A percentile compares a stretch with the other conserved stretches of the same genome.
phyloP scores from a whole-genome alignment of 2,329 filamentous ascomycete genomes.

The Fusarium ambrosium region DNA sequence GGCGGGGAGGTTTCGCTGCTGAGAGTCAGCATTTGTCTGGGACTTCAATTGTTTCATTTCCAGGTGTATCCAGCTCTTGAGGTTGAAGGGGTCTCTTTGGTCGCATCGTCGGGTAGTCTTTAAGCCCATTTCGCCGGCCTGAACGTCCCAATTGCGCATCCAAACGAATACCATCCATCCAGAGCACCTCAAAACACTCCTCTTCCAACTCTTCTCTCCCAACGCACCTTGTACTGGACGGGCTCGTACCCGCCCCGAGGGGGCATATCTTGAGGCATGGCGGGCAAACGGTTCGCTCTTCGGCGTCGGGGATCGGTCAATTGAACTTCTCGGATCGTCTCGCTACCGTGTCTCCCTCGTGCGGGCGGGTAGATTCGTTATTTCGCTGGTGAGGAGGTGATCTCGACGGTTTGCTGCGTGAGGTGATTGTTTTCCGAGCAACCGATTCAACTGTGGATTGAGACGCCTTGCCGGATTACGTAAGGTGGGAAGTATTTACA shows the following conservation, averaged over 20 bases:
- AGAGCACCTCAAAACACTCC: neutral
- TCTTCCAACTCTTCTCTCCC: neutral
- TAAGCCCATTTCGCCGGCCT: neutral
- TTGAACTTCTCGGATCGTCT: constrained; percentile 22
- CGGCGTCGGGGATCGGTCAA: constrained; percentile 21
- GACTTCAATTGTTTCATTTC: neutral
- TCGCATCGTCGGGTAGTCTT: neutral
- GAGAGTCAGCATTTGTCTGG: constrained; percentile 21
- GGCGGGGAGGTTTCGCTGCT: constrained; percentile 89
- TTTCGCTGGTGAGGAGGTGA: neutral
- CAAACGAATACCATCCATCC: neutral
- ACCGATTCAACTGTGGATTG: constrained; percentile 30
- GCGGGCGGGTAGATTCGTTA: constrained; percentile 13
- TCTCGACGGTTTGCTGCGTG: constrained; percentile 25
- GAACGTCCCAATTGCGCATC: neutral
- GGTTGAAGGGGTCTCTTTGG: neutral
- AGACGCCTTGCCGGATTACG: constrained; percentile 39
- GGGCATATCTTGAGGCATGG: constrained; percentile 98
- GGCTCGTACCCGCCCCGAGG: constrained; percentile 93
- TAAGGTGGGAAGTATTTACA: constrained; percentile 26
- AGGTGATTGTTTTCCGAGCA: constrained; percentile 47
- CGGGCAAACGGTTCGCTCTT: constrained; percentile 54
- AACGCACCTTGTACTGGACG: constrained; percentile 93
- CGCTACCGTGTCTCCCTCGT: constrained; percentile 27
- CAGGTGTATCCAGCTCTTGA: neutral